Evolutionary conservation across 495 filamentous ascomycete genomes (phyloP).

Genomic region (Penicillium cosmopolitanum): DNA sequence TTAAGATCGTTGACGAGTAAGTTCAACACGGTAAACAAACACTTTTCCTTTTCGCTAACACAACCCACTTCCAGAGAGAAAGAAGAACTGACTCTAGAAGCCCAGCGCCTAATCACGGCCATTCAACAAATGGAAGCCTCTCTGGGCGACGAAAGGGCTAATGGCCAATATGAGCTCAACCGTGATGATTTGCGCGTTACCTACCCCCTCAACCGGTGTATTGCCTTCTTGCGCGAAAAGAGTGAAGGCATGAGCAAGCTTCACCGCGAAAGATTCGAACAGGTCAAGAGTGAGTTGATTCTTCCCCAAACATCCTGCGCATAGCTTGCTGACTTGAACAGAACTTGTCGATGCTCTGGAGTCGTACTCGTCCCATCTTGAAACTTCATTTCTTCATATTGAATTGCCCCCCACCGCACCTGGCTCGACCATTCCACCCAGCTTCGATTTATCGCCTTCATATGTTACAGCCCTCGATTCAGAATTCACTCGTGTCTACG

Average conservation of each 20-base stretch:
- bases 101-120: conserved; percentile 77
- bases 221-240: conserved; percentile 82
- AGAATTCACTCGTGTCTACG: conserved; percentile 91
- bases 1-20: conserved; percentile 73
- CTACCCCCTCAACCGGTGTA: conserved; percentile 76
- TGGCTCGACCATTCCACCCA: conserved; percentile 72
- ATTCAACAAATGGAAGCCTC: conserved; percentile 95
- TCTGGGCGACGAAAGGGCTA: conserved; percentile 71
- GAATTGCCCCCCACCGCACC: conserved; percentile 77
- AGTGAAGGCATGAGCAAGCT: conserved; percentile 75
- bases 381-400: conserved; percentile 80
- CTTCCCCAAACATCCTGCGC: neutral
- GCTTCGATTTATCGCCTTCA: conserved; percentile 85
- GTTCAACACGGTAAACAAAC: conserved; percentile 23
- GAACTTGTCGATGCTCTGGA: conserved; percentile 92
- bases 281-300: conserved; percentile 82
- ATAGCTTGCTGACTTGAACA: conserved; percentile 44
- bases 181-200: conserved; percentile 73
- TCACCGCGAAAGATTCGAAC: conserved; percentile 87
- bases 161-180: conserved; percentile 62
- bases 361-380: conserved; percentile 93
- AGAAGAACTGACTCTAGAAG: conserved; percentile 81
- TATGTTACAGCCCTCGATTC: conserved; percentile 86
- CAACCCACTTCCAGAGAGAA: conserved; percentile 67
- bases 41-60: conserved; percentile 9